A percentile compares a stretch with the other conserved stretches of the same genome.
phyloP scores from a whole-genome alignment of 805 yeast genomes.

The Saccharomyces mikatae region DNA sequence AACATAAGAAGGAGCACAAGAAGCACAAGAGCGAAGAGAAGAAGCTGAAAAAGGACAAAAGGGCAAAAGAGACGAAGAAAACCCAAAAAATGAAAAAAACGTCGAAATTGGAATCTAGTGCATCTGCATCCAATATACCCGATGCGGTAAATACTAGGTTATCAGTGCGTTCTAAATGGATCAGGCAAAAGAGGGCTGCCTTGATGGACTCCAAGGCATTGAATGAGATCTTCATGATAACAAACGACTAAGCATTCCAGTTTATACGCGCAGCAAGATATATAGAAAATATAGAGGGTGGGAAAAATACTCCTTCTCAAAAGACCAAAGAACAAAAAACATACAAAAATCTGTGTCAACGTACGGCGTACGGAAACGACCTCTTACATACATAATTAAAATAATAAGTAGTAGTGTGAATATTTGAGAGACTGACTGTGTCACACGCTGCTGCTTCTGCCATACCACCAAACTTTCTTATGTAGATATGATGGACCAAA shows the following conservation, averaged over 20 bases:
- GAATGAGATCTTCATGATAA: conserved; percentile 87
- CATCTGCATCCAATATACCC: conserved; percentile 18
- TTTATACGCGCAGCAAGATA: neutral
- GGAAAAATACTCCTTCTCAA: neutral
- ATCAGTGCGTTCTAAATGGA: conserved; percentile 79
- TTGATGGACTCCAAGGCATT: conserved; percentile 82
- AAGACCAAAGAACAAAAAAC: neutral
- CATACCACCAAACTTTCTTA: neutral
- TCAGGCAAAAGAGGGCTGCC: conserved; percentile 84
- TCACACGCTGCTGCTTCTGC: neutral
- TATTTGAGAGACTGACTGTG: neutral
- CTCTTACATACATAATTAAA: neutral
- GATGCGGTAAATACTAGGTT: conserved; percentile 43
- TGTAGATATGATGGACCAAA: neutral
- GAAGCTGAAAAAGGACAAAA: conserved; percentile 23
- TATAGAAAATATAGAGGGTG: neutral
- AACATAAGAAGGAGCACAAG: conserved; percentile 26
- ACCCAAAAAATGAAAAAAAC: no score
- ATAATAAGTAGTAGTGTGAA: neutral
- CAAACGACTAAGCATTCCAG: conserved; percentile 27
- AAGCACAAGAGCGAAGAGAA: conserved; percentile 27
- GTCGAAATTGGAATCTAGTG: conserved; percentile 21
- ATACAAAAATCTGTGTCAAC: neutral
- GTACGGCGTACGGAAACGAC: neutral
- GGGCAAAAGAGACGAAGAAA: conserved; percentile 24